phyloP scores from a whole-genome alignment of 192 early-diverging fungal species.

The Backusella psychrophila region DNA sequence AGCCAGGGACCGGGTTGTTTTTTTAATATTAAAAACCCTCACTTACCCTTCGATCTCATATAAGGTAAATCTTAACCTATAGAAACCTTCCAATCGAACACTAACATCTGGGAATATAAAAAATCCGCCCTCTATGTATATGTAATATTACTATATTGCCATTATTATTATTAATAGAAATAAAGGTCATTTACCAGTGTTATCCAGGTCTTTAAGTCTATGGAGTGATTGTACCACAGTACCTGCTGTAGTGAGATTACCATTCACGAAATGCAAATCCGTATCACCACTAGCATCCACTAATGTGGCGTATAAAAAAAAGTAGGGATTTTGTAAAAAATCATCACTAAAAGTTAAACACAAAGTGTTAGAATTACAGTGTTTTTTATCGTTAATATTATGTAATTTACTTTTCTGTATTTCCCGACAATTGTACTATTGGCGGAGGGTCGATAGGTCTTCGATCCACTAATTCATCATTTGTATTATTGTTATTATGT shows the following conservation, averaged over 20 bases:
- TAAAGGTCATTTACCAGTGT: slow-evolving; percentile 38
- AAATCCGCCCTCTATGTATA: slow-evolving; percentile 71
- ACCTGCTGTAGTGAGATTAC: slow-evolving; percentile 89
- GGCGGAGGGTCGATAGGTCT: slow-evolving; percentile 81
- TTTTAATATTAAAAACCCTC: background rate
- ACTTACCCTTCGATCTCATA: slow-evolving; percentile 82
- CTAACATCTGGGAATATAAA: slow-evolving; percentile 95
- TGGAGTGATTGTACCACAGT: slow-evolving; percentile 92
- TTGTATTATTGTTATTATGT: background rate
- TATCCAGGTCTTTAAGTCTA: slow-evolving; percentile 82
- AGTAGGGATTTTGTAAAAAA: slow-evolving; percentile 82
- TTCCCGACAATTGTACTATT: slow-evolving; percentile 50
- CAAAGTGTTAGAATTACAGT: background rate
- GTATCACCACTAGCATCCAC: slow-evolving; percentile 71
- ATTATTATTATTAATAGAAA: background rate
- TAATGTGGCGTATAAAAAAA: slow-evolving; percentile 92
- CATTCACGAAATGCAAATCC: slow-evolving; percentile 84
- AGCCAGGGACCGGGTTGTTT: background rate
- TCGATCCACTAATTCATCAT: slow-evolving; percentile 56
- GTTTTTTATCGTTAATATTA: slow-evolving; percentile 15
- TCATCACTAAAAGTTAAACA: slow-evolving; percentile 1
- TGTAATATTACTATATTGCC: background rate
- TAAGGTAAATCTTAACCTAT: slow-evolving; percentile 81
- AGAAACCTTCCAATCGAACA: slow-evolving; percentile 89
- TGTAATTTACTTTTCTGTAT: background rate